Evolutionary conservation across 176 grass and related monocot species (phyloP).

Genomic region (Juncus effusus): DNA sequence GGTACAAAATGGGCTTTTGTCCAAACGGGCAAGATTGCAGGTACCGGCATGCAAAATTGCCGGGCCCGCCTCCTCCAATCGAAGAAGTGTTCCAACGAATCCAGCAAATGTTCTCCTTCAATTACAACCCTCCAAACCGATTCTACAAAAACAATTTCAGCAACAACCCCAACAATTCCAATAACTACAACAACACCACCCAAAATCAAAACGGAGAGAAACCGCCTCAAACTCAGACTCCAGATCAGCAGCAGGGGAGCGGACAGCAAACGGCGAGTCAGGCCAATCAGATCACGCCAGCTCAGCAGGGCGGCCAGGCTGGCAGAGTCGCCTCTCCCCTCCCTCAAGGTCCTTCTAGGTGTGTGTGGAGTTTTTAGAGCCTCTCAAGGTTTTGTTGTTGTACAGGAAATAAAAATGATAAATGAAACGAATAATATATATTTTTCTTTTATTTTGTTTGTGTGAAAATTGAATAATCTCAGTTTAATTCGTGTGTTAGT

Average conservation of each 20-base stretch:
- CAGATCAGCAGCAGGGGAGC: constrained; percentile 32
- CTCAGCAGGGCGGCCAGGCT: constrained; percentile 54
- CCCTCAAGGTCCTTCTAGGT: constrained; percentile 96
- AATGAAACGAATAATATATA: neutral
- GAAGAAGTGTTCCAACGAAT: constrained; percentile 95
- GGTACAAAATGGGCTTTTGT: constrained; percentile 99
- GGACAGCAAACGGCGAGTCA: constrained; percentile 44
- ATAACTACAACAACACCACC: constrained; percentile 46
- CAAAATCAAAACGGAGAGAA: constrained; percentile 69
- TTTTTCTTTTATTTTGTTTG: constrained; percentile 21
- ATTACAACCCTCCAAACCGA: constrained; percentile 45
- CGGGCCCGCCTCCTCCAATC: constrained; percentile 53
- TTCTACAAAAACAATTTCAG: constrained; percentile 37
- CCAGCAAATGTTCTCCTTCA: constrained; percentile 43
- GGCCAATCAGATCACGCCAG: constrained; percentile 45
- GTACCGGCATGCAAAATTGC: constrained; percentile 70
- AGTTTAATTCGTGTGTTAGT: constrained; percentile 10
- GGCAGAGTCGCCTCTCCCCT: constrained; percentile 81
- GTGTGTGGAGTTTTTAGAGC: constrained; percentile 98
- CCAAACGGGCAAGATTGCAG: constrained; percentile 87
- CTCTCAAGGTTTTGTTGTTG: constrained; percentile 37
- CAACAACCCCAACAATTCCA: constrained; percentile 9
- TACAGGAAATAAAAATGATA: constrained; percentile 19
- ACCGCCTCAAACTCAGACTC: constrained; percentile 25
- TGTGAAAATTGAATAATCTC: constrained; percentile 8